These are phyloP conservation scores for Kwoniella sp. DNA, from an alignment of 768 basidiomycete species.

Conservation along the genomic window DNA sequence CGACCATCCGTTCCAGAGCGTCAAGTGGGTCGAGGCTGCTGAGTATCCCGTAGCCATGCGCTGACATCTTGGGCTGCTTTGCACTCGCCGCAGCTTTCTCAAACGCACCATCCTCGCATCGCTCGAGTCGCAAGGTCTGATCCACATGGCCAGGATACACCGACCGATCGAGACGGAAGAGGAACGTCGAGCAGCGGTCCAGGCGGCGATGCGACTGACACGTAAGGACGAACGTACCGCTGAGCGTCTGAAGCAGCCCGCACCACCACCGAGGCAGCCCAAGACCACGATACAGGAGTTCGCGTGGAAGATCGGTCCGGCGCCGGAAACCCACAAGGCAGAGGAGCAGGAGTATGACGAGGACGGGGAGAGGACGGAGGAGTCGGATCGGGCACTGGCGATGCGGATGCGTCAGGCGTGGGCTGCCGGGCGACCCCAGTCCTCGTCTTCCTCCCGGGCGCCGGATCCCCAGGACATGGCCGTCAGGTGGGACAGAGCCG, in stretches of 20 bases:
- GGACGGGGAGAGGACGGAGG: neutral
- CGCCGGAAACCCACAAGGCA: neutral
- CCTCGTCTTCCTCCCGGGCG: no score
- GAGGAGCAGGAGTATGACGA: conserved; percentile 4
- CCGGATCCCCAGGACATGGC: no score
- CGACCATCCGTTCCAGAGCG: conserved; percentile 39
- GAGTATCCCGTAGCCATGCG: neutral
- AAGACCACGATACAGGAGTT: conserved; percentile 8
- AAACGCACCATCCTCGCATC: conserved; percentile 28
- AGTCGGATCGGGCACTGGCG: neutral
- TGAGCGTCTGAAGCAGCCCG: conserved; percentile 10
- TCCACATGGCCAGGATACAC: conserved; percentile 17
- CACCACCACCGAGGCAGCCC: conserved; percentile 9
- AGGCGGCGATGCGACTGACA: conserved; percentile 19
- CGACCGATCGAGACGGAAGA: conserved; percentile 24
- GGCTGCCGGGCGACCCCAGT: no score
- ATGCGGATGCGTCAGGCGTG: conserved; percentile 3
- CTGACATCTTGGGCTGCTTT: neutral
- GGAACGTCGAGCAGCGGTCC: conserved; percentile 27
- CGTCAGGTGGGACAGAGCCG: conserved; percentile 26
- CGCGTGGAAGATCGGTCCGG: conserved; percentile 23
- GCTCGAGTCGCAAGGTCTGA: conserved; percentile 30
- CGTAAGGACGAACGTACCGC: conserved; percentile 18
- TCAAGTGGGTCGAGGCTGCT: conserved; percentile 37
- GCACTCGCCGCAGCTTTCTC: conserved; percentile 19